phyloP scores from a whole-genome alignment of 2,329 filamentous ascomycete species.

The Amphichorda felina region DNA sequence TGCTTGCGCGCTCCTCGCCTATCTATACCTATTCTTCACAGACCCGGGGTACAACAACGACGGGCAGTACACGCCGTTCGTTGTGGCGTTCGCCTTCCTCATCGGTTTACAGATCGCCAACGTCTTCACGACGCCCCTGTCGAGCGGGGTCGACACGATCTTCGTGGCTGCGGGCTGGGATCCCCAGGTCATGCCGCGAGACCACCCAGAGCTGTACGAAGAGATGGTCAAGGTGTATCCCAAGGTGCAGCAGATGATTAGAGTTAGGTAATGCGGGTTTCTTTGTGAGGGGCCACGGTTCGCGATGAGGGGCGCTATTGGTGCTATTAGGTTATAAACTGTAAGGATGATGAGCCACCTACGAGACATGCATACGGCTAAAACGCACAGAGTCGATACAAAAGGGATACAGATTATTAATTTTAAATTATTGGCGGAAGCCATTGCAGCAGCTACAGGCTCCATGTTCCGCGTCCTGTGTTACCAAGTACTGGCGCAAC shows the following conservation, averaged over 20 bases:
- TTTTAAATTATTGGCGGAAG: no score
- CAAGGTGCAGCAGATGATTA: conserved; percentile 64
- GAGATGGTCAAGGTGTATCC: conserved; percentile 76
- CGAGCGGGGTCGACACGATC: conserved; percentile 82
- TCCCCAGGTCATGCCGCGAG: conserved; percentile 61
- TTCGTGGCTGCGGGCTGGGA: conserved; percentile 70
- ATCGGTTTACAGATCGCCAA: conserved; percentile 85
- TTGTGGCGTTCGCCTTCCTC: conserved; percentile 77
- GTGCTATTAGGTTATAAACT: no score
- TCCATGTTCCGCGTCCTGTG: no score
- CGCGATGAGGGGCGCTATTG: no score
- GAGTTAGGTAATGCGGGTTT: neutral
- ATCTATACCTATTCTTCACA: conserved; percentile 78
- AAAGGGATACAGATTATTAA: no score
- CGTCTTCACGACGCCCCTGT: conserved; percentile 79
- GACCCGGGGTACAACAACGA: conserved; percentile 63
- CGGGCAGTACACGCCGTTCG: conserved; percentile 59
- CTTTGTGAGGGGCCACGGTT: neutral
- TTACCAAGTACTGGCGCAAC: no score
- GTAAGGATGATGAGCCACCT: no score
- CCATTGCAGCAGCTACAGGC: no score
- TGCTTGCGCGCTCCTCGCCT: conserved; percentile 67
- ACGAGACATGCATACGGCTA: no score
- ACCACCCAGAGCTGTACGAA: conserved; percentile 73
- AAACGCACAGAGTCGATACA: no score